Base-by-base conservation (phyloP, 164 flowering plant genomes). In the Tinospora cordifolia region DNA sequence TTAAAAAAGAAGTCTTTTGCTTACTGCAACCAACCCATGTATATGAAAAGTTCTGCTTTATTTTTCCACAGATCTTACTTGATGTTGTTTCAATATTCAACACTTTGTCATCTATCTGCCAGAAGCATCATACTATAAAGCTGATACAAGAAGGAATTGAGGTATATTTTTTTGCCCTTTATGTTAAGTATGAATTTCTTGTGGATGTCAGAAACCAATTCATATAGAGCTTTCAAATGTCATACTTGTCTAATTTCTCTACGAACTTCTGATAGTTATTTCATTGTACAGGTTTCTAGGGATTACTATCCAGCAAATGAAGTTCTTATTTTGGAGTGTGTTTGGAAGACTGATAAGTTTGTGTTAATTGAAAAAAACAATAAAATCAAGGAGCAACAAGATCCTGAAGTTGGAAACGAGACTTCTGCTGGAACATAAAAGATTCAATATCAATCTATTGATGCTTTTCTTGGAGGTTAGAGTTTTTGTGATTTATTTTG, bases 311-410 rank as follows among this genome's bases (percentile, higher is more conserved):
- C 70, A n/a, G 34, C 60, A 12, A 51, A 68, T 3, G 87, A 80
- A 58, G 67, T 49, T 62, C 59, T 80, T 34, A 77, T 71, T 22
- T 74, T 91, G 49, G 90, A 87, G 47, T 91, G 91, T 66, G 69
- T 76, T 3, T 91, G 93, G 97, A 66, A 81, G 72, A 79, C 79
- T 51, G 91, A 89, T 65, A 91, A 89, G 72, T 91, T 81, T 81
- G 80, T 81, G 1, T 82, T 89, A 69, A 75, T 76, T 30, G 93
- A 89, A 83, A 84, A 38, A 65, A 73, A 38, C 9, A 64, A 73
- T 13, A 76, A 75, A 71, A 64, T 51, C 34, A 75, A 80, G 66
- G 62, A 38, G 51, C 74, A 66, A 72, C 83, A 13, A 49, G 72
- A 75, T 70, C 59, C 36, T 26, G 58, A 14, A 57, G 67, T 24